Evolutionary conservation across 257 asterid genomes (phyloP), one percentile per base, ranked within the genome.

Genomic region (Striga asiatica): DNA sequence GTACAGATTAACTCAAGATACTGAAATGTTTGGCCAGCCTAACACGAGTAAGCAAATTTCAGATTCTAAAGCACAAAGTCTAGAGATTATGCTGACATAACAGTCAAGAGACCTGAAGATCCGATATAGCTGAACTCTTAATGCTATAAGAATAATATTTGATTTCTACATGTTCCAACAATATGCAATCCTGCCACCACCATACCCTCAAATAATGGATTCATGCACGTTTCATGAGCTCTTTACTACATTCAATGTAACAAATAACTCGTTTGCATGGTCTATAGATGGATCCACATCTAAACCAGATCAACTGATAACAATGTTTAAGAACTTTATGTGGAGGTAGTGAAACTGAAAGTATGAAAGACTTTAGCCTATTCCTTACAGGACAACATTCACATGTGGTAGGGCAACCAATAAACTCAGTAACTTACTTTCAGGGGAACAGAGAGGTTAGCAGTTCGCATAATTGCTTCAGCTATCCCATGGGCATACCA

Each of bases 401-500:
- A 19, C 19, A 29, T 5, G 37, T n/a, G 35, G 29, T 31, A 7
- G n/a, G 24, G 41, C 19, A 61, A 64, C 39, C 59, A 54, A 27
- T 53, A 54, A 59, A 56, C 34, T 46, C 34, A 41, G 43, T 28
- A 43, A 72, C 89, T 78, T 80, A 92, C 97, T 71, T 81, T 92
- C 21, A 92, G 74, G 23, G 97, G 97, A 65, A 82, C 76, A 16
- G 97, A 82, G 64, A 88, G 78, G 66, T 88, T 81, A 45, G 97
- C 70, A 17, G 97, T 92, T 48, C 93, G 87, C 81, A 92, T 25
- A 65, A 92, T 92, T 62, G 99, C 81, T 73, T 71, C 95, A 54
- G 97, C 97, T 66, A 92, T 92, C 43, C 95, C 97, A 75, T 88
- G 98, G 60, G 97, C 98, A 84, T 88, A 88, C 98, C 98, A 92